Percentiles rank a stretch among this genome's conserved stretches.
Conservation (phyloP, 2,329 filamentous ascomycete genomes). For the Cladorrhinum sp. region DNA sequence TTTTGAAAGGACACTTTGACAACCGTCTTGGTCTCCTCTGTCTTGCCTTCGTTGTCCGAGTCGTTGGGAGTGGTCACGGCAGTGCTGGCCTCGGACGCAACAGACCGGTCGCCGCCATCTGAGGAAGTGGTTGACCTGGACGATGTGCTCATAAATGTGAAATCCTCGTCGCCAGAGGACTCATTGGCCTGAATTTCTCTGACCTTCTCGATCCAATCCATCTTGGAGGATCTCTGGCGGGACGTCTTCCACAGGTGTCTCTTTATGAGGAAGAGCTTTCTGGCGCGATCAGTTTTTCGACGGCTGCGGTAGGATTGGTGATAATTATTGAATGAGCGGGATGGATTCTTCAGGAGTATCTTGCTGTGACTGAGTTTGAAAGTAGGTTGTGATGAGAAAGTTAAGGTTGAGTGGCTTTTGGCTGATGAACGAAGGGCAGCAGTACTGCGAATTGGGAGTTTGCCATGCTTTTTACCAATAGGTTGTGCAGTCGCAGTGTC, state of each 20-base stretch:
- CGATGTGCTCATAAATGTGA: background rate
- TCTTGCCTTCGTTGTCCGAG: slow-evolving; percentile 4
- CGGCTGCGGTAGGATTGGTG: slow-evolving; percentile 9
- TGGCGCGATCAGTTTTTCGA: slow-evolving; percentile 14
- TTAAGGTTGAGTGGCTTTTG: background rate
- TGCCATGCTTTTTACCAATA: background rate
- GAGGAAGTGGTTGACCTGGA: slow-evolving; percentile 3
- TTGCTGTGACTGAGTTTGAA: background rate
- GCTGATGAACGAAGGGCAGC: background rate
- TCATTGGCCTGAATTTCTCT: slow-evolving; percentile 16
- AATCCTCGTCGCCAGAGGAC: slow-evolving; percentile 15
- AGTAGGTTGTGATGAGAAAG: background rate
- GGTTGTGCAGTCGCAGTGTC: slow-evolving; percentile 7
- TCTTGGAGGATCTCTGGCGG: slow-evolving; percentile 3
- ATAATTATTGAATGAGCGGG: background rate
- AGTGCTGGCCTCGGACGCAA: background rate
- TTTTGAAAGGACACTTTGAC: background rate
- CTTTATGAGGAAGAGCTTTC: slow-evolving; percentile 10
- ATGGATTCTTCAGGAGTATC: slow-evolving; percentile 3
- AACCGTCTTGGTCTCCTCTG: slow-evolving; percentile 8
- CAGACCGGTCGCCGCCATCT: background rate
- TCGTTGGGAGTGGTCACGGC: slow-evolving; percentile 3
- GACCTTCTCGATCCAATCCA: slow-evolving; percentile 12
- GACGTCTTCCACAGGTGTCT: slow-evolving; percentile 12
- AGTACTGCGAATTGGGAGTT: background rate